These are phyloP conservation scores for Capsicum pubescens DNA, from an alignment of 257 asterid genomes.

Conservation along the genomic window DNA sequence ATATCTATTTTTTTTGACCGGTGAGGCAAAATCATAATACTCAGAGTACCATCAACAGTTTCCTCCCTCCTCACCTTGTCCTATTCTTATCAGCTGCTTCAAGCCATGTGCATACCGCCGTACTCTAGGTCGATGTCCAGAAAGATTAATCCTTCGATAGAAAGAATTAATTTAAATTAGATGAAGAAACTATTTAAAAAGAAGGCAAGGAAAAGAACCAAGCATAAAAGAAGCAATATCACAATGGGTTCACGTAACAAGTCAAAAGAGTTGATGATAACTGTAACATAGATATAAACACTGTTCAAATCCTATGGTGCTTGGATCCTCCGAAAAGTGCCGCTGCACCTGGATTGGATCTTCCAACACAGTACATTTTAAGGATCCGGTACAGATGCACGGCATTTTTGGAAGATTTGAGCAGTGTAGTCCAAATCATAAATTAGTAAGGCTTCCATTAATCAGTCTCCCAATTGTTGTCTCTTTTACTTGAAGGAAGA, in stretches of 20 bases:
- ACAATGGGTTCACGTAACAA: not conserved
- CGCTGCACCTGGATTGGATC: not conserved
- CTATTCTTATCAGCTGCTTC: slow-evolving; percentile 80
- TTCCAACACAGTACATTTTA: not conserved
- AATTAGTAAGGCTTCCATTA: not conserved
- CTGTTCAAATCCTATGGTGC: not conserved
- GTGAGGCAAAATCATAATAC: slow-evolving; percentile 27
- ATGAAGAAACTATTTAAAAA: slow-evolving; percentile 25
- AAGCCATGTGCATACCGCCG: slow-evolving; percentile 85
- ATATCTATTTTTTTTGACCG: not conserved
- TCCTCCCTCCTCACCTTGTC: slow-evolving; percentile 73
- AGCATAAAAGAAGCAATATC: slow-evolving; percentile 23
- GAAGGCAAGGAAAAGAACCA: slow-evolving; percentile 32
- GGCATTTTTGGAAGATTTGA: not conserved
- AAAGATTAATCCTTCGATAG: slow-evolving; percentile 81
- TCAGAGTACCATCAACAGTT: slow-evolving; percentile 15
- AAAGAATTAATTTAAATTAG: slow-evolving; percentile 32
- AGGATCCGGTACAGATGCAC: not conserved
- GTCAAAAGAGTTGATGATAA: slow-evolving; percentile 15
- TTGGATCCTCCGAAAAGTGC: slow-evolving; percentile 14
- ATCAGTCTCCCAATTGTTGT: not conserved
- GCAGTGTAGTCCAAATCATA: slow-evolving; percentile 13
- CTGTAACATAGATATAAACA: not conserved
- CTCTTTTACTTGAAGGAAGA: not conserved
- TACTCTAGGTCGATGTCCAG: slow-evolving; percentile 91